phyloP scores from a whole-genome alignment of 2,329 filamentous ascomycete genomes.

The Aspergillus sp. region DNA sequence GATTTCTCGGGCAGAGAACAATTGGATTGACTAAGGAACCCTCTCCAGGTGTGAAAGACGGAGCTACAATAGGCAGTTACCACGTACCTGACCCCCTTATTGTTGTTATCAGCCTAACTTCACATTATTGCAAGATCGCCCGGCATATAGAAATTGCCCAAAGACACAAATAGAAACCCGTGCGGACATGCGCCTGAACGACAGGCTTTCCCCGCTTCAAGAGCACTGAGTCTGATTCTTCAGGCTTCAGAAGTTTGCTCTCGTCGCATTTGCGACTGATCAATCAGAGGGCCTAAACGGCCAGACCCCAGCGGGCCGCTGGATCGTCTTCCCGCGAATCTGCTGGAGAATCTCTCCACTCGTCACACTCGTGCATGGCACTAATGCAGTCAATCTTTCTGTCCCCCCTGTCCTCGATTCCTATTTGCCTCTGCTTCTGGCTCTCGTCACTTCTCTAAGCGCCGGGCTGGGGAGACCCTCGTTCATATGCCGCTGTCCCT shows the following conservation, averaged over 20 bases:
- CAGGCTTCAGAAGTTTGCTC: slow-evolving; percentile 5
- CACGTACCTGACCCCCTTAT: not conserved
- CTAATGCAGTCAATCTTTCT: slow-evolving; percentile 14
- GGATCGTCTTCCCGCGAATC: slow-evolving; percentile 21
- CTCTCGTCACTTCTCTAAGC: slow-evolving; percentile 12
- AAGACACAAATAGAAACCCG: slow-evolving; percentile 9
- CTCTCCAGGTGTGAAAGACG: not conserved
- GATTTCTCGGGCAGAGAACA: not conserved
- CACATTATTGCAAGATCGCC: not conserved
- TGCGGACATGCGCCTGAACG: not conserved
- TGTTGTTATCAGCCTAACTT: not conserved
- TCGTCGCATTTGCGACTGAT: slow-evolving; percentile 1
- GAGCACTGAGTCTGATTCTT: not conserved
- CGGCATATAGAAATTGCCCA: not conserved
- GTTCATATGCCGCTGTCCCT: not conserved
- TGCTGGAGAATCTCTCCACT: slow-evolving; percentile 19
- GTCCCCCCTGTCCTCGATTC: slow-evolving; percentile 6
- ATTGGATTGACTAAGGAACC: not conserved
- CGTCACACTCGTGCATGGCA: slow-evolving; percentile 17
- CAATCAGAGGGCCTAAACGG: slow-evolving; percentile 16
- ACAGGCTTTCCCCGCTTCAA: slow-evolving; percentile 5
- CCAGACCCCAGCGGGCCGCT: slow-evolving; percentile 17
- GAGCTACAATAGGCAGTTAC: not conserved
- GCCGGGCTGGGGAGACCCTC: slow-evolving; percentile 14
- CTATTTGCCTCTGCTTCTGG: slow-evolving; percentile 9